A percentile compares a stretch with the other conserved stretches of the same genome.
Evolutionary conservation across 106 monocot species (phyloP).

Genomic region (Hemerocallis citrina): DNA sequence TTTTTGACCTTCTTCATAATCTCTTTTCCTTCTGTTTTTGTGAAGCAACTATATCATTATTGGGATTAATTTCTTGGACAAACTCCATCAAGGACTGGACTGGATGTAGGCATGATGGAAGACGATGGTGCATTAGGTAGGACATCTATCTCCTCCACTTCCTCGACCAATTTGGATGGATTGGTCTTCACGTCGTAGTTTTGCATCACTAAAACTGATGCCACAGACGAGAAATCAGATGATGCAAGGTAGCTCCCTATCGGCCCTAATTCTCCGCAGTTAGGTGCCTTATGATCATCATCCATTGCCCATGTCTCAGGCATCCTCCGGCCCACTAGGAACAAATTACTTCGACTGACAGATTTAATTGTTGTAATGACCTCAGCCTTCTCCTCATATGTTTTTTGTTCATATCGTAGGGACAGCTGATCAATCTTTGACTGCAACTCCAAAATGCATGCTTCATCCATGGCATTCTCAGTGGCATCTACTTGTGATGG

Average conservation of each 20-base stretch:
- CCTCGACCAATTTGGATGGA: too few relatives aligned
- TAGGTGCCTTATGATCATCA: slow-evolving; percentile 8
- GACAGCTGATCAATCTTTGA: not conserved
- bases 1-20: too few relatives aligned
- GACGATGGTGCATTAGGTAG: too few relatives aligned
- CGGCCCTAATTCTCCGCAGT: slow-evolving; percentile 30
- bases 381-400: not conserved
- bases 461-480: not conserved
- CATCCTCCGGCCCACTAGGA: slow-evolving; percentile 18
- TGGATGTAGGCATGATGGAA: too few relatives aligned
- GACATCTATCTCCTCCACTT: too few relatives aligned
- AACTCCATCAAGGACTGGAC: too few relatives aligned
- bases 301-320: not conserved
- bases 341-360: slow-evolving; percentile 16
- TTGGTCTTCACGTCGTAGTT: slow-evolving; percentile 8
- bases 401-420: slow-evolving; percentile 13
- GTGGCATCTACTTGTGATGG: not conserved
- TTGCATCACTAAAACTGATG: slow-evolving; percentile 33
- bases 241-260: slow-evolving; percentile 34
- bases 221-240: slow-evolving; percentile 25
- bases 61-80: too few relatives aligned
- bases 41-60: too few relatives aligned
- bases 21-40: too few relatives aligned
- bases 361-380: slow-evolving; percentile 13
- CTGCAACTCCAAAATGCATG: not conserved